Percentiles rank a stretch among this genome's conserved stretches.
These are phyloP conservation scores for Leucosporidium creatinivorum DNA, from an alignment of 768 basidiomycete species.

Conservation along the genomic window DNA sequence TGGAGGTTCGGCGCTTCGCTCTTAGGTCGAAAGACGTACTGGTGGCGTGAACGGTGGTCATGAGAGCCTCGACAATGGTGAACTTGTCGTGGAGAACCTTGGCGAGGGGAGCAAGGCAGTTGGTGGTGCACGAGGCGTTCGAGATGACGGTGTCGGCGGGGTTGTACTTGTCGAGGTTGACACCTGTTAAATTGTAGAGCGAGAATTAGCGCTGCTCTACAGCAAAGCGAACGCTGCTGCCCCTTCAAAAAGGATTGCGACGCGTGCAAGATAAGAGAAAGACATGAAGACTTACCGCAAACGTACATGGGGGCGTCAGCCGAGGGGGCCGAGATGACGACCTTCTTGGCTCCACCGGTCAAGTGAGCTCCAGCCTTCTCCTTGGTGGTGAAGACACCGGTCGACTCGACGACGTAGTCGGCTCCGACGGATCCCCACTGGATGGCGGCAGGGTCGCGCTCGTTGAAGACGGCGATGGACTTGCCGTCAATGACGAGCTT, in stretches of 20 bases:
- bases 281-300: conserved; percentile 45
- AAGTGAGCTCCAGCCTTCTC: conserved; percentile 90
- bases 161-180: conserved; percentile 89
- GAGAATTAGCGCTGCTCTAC: background rate
- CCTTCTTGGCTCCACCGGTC: conserved; percentile 99
- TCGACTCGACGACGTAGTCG: conserved; percentile 92
- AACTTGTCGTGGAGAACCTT: conserved; percentile 98
- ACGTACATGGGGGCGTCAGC: conserved; percentile 93
- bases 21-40: background rate
- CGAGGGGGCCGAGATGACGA: conserved; percentile 98
- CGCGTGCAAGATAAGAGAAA: too few relatives aligned
- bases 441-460: conserved; percentile 81
- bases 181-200: conserved; percentile 45
- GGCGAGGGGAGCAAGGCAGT: conserved; percentile 98
- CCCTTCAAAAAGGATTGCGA: too few relatives aligned
- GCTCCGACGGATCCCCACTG: conserved; percentile 73
- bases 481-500: conserved; percentile 82
- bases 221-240: too few relatives aligned
- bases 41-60: conserved; percentile 94
- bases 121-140: conserved; percentile 99
- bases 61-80: conserved; percentile 90
- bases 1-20: background rate
- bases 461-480: conserved; percentile 65
- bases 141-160: conserved; percentile 82
- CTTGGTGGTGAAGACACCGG: conserved; percentile 94